Evolutionary conservation across 257 asterid species (phyloP).

Genomic region (Echites panduratus): DNA sequence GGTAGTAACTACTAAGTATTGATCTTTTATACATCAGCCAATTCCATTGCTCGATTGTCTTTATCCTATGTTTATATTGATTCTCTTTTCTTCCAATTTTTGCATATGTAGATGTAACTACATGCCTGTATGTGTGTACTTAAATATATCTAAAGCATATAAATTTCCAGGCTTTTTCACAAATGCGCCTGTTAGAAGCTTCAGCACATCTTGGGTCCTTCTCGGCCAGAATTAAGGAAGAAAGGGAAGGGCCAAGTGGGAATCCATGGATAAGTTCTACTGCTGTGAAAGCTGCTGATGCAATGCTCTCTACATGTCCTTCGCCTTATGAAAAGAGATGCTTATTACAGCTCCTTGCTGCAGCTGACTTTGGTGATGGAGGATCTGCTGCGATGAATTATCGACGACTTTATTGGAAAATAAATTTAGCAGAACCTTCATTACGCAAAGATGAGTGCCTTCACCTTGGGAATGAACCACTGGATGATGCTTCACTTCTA

Average conservation of each 20-base stretch:
- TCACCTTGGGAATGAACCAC: constrained; percentile 70
- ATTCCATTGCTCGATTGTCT: not conserved
- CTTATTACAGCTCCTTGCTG: constrained; percentile 79
- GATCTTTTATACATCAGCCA: not conserved
- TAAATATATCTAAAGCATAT: constrained; percentile 6
- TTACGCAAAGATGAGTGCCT: constrained; percentile 75
- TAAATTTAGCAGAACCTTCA: constrained; percentile 92
- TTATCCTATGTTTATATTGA: not conserved
- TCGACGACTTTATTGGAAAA: constrained; percentile 73
- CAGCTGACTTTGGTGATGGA: constrained; percentile 90
- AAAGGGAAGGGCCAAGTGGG: constrained; percentile 61
- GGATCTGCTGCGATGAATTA: constrained; percentile 69
- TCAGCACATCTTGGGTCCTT: constrained; percentile 94
- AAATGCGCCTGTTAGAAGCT: constrained; percentile 95
- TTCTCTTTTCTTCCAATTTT: not conserved
- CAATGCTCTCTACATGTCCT: constrained; percentile 69
- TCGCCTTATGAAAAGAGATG: constrained; percentile 93
- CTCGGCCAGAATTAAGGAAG: constrained; percentile 85
- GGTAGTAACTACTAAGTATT: not conserved
- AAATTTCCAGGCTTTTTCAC: constrained; percentile 75
- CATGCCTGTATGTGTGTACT: not conserved
- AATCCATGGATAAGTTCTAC: constrained; percentile 64
- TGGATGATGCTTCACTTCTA: constrained; percentile 81
- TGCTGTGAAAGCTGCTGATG: constrained; percentile 92
- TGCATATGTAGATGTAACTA: not conserved